A percentile compares a stretch with the other conserved stretches of the same genome.
Conservation (phyloP, 345 rosid species). For the Abelmoschus esculentus region DNA sequence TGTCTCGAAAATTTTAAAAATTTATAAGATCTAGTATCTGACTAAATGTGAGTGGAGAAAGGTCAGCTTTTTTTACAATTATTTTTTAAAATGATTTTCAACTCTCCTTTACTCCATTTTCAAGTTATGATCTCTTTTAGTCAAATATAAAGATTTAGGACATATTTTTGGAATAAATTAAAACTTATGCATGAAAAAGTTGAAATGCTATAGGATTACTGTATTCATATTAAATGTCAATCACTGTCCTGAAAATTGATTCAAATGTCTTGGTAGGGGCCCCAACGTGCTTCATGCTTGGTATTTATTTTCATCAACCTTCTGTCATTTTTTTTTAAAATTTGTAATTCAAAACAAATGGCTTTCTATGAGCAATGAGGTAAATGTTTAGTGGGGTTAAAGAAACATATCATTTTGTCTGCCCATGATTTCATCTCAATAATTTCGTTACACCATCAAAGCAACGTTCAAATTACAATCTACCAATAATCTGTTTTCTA, state of each 20-base stretch:
- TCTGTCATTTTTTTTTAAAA: background rate
- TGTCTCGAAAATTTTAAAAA: too few species aligned
- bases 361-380: background rate
- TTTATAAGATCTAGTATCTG: too few species aligned
- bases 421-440: background rate
- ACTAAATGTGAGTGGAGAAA: too few species aligned
- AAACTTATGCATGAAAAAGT: too few species aligned
- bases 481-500: background rate
- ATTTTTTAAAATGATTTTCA: too few species aligned
- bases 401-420: background rate
- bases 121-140: too few species aligned
- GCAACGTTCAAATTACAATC: background rate
- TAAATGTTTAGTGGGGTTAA: background rate
- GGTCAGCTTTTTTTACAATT: too few species aligned
- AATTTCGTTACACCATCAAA: background rate
- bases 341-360: background rate
- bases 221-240: background rate
- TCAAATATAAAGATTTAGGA: too few species aligned
- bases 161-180: too few species aligned
- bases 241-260: background rate
- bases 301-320: background rate
- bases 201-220: too few species aligned
- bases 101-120: too few species aligned
- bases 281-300: conserved; percentile 2
- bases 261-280: conserved; percentile 4